Evolutionary conservation across 192 early-diverging fungal species (phyloP).

Genomic region (Phycomyces blakesleeanus): DNA sequence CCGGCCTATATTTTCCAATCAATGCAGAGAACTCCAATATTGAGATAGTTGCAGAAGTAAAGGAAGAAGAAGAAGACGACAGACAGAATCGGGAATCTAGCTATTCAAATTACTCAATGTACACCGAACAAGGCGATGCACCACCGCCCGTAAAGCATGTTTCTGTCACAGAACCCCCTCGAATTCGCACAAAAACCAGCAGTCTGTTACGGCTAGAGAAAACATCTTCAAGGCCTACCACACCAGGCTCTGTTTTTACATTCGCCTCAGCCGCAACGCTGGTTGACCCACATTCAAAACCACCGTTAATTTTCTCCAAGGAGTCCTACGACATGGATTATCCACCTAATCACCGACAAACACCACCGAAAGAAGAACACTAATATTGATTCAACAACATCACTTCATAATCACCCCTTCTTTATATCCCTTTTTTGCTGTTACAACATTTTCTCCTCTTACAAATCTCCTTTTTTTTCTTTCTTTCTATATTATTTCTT

Average conservation of each 20-base stretch:
- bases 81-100: not conserved
- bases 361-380: not conserved
- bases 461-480: not conserved
- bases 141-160: not conserved
- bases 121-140: not conserved
- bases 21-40: slow-evolving; percentile 15
- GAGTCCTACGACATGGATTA: slow-evolving; percentile 4
- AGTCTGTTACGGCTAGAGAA: slow-evolving; percentile 1
- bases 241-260: slow-evolving; percentile 20
- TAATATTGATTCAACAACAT: not conserved
- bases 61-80: not conserved
- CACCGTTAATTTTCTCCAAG: not conserved
- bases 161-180: not conserved
- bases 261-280: slow-evolving; percentile 20
- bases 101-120: slow-evolving; percentile 5
- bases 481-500: not conserved
- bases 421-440: not conserved
- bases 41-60: slow-evolving; percentile 2
- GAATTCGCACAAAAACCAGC: slow-evolving; percentile 7
- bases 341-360: not conserved
- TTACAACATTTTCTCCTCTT: not conserved
- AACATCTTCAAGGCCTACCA: slow-evolving; percentile 2
- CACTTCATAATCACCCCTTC: not conserved
- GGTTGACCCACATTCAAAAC: slow-evolving; percentile 10
- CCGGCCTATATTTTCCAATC: slow-evolving; percentile 67